Conservation (phyloP, 2,329 filamentous ascomycete genomes). For the Orbilia brochopaga region DNA sequence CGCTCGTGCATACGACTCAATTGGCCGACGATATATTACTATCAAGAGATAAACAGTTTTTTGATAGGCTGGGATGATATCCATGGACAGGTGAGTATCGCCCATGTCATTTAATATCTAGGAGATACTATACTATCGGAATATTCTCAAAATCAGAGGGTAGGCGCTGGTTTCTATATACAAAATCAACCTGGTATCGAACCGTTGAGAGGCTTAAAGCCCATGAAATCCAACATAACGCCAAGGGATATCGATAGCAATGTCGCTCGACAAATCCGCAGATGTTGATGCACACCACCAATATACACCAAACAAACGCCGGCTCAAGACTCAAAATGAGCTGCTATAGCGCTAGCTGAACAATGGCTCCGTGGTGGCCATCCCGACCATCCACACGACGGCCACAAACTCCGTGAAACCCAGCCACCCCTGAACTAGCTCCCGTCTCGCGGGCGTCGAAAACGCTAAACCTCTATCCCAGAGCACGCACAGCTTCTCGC, state of each 20-base stretch:
- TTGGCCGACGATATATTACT: too few species aligned
- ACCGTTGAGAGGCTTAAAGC: background rate
- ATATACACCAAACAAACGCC: background rate
- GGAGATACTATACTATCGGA: background rate
- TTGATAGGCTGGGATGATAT: too few species aligned
- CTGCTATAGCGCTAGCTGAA: slow-evolving; percentile 8
- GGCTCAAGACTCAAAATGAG: background rate
- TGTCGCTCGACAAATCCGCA: background rate
- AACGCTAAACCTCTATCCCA: slow-evolving; percentile 43
- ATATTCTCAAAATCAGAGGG: background rate
- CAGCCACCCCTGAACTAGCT: slow-evolving; percentile 36
- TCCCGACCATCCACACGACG: slow-evolving; percentile 45
- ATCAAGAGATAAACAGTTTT: too few species aligned
- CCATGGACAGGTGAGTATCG: too few species aligned
- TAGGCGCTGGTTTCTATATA: slow-evolving; percentile 2
- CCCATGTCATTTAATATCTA: too few species aligned
- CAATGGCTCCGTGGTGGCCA: slow-evolving; percentile 31
- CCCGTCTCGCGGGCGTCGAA: slow-evolving; percentile 36
- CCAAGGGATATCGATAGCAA: slow-evolving; percentile 1
- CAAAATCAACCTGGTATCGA: slow-evolving; percentile 11
- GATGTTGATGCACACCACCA: background rate
- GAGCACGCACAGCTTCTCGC: slow-evolving; percentile 31
- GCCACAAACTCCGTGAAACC: slow-evolving; percentile 47
- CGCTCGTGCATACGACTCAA: too few species aligned
- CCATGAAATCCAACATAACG: slow-evolving; percentile 3